phyloP scores from a whole-genome alignment of 805 yeast species.

The Citeromyces nyonsensis region DNA sequence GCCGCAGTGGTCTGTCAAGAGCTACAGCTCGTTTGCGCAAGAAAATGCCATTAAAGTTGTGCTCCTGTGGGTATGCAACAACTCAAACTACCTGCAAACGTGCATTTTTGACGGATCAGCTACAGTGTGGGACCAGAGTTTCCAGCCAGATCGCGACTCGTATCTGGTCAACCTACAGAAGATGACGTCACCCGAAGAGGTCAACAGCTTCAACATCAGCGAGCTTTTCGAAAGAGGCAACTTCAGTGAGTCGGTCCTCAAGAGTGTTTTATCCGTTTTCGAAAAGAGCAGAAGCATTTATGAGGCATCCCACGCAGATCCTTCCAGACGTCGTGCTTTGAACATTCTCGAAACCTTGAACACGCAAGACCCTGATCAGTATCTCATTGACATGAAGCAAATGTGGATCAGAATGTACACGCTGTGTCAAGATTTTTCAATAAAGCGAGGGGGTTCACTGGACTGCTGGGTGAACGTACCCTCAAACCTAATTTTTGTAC shows the following conservation, averaged over 20 bases:
- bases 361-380: too few relatives aligned
- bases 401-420: too few relatives aligned
- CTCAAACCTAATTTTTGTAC: too few relatives aligned
- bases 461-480: too few relatives aligned
- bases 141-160: conserved; percentile 1
- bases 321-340: too few relatives aligned
- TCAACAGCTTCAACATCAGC: conserved; percentile 22
- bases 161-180: conserved; percentile 3
- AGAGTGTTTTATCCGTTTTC: conserved; percentile 36
- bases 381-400: too few relatives aligned
- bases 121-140: conserved; percentile 2
- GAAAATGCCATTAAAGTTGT: conserved; percentile 5
- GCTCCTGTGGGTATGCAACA: conserved; percentile 11
- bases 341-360: too few relatives aligned
- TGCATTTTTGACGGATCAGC: conserved; percentile 4
- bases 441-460: too few relatives aligned
- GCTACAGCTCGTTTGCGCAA: too few relatives aligned
- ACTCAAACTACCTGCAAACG: conserved; percentile 8
- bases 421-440: too few relatives aligned
- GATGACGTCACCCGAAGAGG: conserved; percentile 2
- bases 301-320: too few relatives aligned
- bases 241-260: conserved; percentile 30
- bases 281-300: conserved; percentile 7
- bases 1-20: too few relatives aligned
- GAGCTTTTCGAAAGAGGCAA: conserved; percentile 32